A percentile compares a stretch with the other conserved stretches of the same genome.
Evolutionary conservation across 2,329 filamentous ascomycete genomes (phyloP).

Genomic region (Microcyclospora pomicola): DNA sequence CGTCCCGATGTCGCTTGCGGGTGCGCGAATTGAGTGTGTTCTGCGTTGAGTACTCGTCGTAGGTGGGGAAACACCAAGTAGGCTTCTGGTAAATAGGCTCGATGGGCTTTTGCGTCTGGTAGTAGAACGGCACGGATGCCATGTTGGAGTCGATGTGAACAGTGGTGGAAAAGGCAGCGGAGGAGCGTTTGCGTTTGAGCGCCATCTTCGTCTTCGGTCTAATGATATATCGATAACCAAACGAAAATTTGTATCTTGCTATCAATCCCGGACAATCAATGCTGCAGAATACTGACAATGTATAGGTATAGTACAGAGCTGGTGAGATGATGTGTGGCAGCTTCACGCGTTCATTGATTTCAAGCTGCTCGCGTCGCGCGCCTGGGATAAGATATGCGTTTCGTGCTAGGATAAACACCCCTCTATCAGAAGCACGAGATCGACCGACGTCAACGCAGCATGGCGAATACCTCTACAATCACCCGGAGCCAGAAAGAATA

Average conservation of each 20-base stretch:
- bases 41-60: conserved; percentile 9
- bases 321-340: background rate
- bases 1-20: conserved; percentile 44
- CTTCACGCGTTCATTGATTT: background rate
- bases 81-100: conserved; percentile 10
- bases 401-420: too few relatives aligned
- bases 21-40: conserved; percentile 41
- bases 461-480: too few relatives aligned
- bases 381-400: too few relatives aligned
- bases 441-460: too few relatives aligned
- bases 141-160: conserved; percentile 26
- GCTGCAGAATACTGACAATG: background rate
- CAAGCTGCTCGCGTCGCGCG: too few relatives aligned
- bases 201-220: conserved; percentile 31
- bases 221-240: too few relatives aligned
- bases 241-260: too few relatives aligned
- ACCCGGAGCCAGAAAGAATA: too few relatives aligned
- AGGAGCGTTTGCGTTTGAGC: conserved; percentile 45
- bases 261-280: too few relatives aligned
- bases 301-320: background rate
- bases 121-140: conserved; percentile 18
- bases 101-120: conserved; percentile 16
- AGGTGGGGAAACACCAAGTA: conserved; percentile 15
- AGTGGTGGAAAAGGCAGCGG: conserved; percentile 19
- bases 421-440: too few relatives aligned